Conservation (phyloP, 257 asterid genomes). For the Lantana camara region DNA sequence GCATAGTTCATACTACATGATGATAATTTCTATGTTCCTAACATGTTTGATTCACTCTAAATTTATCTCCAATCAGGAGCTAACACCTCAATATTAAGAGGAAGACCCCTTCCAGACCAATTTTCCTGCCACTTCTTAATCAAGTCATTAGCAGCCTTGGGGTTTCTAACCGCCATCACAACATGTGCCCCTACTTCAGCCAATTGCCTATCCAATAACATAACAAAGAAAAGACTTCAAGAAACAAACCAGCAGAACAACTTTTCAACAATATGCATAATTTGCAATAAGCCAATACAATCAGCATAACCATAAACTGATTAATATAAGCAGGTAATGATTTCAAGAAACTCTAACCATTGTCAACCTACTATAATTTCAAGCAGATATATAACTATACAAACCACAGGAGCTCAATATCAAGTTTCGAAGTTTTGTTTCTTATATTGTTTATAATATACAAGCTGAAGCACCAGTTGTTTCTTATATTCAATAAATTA, state of each 20-base stretch:
- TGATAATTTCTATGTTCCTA: background rate
- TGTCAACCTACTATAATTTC: too few relatives aligned
- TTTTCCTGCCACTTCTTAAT: constrained; percentile 78
- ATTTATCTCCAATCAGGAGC: constrained; percentile 1
- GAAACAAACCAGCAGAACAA: background rate
- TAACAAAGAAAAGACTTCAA: constrained; percentile 20
- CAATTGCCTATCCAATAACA: constrained; percentile 59
- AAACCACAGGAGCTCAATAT: too few relatives aligned
- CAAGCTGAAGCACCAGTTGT: too few relatives aligned
- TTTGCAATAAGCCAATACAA: background rate
- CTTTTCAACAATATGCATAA: too few relatives aligned
- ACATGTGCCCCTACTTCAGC: constrained; percentile 96
- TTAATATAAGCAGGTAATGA: background rate
- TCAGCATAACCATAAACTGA: background rate
- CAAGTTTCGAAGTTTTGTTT: too few relatives aligned
- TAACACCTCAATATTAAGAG: constrained; percentile 87
- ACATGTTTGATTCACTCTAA: constrained; percentile 3
- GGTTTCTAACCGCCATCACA: constrained; percentile 93
- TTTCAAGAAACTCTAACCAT: background rate
- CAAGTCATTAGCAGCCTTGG: constrained; percentile 72
- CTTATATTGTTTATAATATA: too few relatives aligned
- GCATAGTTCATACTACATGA: background rate
- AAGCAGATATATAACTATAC: too few relatives aligned
- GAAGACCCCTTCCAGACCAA: constrained; percentile 85
- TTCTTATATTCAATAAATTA: too few relatives aligned